Evolutionary conservation across 805 yeast genomes (phyloP), one percentile per base, ranked within the genome.

Genomic region (Lipomyces mesembrius): DNA sequence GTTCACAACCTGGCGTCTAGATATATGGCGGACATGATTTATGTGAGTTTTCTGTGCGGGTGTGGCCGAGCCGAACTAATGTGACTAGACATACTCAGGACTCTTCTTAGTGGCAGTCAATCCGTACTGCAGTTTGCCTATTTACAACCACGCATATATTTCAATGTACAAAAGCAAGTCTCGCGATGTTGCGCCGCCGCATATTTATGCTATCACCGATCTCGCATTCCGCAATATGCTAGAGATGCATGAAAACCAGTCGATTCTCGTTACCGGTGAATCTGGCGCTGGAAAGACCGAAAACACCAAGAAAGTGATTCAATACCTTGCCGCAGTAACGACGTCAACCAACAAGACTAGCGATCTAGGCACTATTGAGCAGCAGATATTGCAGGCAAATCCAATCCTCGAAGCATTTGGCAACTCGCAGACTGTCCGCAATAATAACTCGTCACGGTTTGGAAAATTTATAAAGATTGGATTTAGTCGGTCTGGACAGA

Each of bases 201-300:
- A 95, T 77, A 92, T 95, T 52, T 95, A 88, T 78, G 96, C 96
- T 0, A 87, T 90, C 37, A 90, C 97, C 0, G 97, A 95, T 74
- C 86, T 87, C 58, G 96, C 98, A 0, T 91, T 87, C 73, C 85
- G 91, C 69, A 90, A 88, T 73, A 80, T 95, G 76, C 79, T 91
- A 12, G 81, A 83, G 12, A 88, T 89, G 70, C 83, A 81, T 60
- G 87, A 87, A 73, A 89, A 93, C 77, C 99, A 95, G 79, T 88
- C 96, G 12, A 92, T 95, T 63, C 81, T 95, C 60, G 98, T 95
- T n/a, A 95, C 99, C 0, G 99, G 99, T 71, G 99, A 95, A 76
- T 89, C 96, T 29, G 99, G 99, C 72, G 99, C 99, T 0, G 99
- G 99, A 62, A 95, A 95, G 76, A 95, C 99, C 0, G 99, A 95